Percentiles rank a stretch among this genome's conserved stretches.
phyloP scores from a whole-genome alignment of 257 asterid species.

The Henckelia pumila region DNA sequence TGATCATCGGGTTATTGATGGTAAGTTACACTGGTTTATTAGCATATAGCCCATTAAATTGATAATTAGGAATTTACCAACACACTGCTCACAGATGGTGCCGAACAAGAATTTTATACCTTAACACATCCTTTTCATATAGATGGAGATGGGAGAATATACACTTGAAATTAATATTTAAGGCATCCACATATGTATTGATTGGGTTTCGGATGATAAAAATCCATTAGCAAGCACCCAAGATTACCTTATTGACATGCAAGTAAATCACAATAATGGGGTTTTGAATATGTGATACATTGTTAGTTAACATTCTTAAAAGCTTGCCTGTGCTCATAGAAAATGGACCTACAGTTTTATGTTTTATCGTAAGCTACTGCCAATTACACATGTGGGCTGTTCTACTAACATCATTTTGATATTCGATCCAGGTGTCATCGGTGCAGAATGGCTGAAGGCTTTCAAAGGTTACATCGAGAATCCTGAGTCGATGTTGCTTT shows the following conservation, averaged over 20 bases:
- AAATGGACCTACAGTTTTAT: neutral
- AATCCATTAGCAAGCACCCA: neutral
- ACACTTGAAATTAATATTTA: neutral
- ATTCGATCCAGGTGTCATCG: conserved; percentile 68
- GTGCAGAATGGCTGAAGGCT: conserved; percentile 99
- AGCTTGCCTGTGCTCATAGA: neutral
- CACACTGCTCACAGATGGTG: neutral
- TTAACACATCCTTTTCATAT: neutral
- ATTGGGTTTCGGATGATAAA: neutral
- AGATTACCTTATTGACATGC: neutral
- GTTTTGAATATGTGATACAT: neutral
- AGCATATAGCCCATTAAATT: neutral
- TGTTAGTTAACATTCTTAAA: neutral
- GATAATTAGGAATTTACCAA: neutral
- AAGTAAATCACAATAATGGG: neutral
- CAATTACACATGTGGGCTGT: neutral
- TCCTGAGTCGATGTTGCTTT: conserved; percentile 90
- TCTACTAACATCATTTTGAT: neutral
- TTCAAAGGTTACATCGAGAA: conserved; percentile 94
- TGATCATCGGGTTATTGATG: conserved; percentile 57
- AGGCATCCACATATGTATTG: neutral
- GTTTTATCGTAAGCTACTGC: neutral
- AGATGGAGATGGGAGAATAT: neutral
- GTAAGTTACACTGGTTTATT: conserved; percentile 25
- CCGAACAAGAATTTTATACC: neutral